A percentile compares a stretch with the other conserved stretches of the same genome.
Conservation (phyloP, 352 stramenopile species). For the Aphanomyces cochlioides region DNA sequence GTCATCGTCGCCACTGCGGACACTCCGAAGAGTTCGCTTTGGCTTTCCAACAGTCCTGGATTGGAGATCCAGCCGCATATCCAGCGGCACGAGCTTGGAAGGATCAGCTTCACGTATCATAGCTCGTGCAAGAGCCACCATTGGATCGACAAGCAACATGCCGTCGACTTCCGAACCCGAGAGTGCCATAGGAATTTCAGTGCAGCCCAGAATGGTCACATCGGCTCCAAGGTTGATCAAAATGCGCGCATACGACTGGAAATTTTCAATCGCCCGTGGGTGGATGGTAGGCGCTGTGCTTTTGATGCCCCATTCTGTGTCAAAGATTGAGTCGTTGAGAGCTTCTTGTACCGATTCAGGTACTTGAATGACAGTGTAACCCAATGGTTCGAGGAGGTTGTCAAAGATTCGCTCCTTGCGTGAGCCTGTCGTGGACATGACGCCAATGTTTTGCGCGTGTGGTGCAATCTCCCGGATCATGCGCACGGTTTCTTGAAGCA, state of each 20-base stretch:
- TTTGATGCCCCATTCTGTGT: slow-evolving; percentile 69
- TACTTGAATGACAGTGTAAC: slow-evolving; percentile 59
- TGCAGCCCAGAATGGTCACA: slow-evolving; percentile 70
- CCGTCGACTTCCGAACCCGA: slow-evolving; percentile 45
- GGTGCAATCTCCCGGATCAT: slow-evolving; percentile 51
- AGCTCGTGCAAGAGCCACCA: slow-evolving; percentile 64
- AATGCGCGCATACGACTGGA: slow-evolving; percentile 50
- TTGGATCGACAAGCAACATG: slow-evolving; percentile 60
- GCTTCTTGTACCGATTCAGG: slow-evolving; percentile 46
- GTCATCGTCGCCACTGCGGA: slow-evolving; percentile 12
- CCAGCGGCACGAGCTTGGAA: slow-evolving; percentile 45
- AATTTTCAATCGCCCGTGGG: slow-evolving; percentile 50
- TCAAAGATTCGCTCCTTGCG: slow-evolving; percentile 61
- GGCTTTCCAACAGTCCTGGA: slow-evolving; percentile 2
- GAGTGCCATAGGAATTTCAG: slow-evolving; percentile 75
- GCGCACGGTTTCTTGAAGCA: slow-evolving; percentile 64
- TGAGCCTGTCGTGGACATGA: slow-evolving; percentile 68
- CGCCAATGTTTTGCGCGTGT: slow-evolving; percentile 46
- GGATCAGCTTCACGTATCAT: slow-evolving; percentile 65
- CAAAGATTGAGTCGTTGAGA: slow-evolving; percentile 71
- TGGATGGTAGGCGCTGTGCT: slow-evolving; percentile 60
- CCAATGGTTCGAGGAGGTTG: slow-evolving; percentile 53
- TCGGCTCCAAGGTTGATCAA: slow-evolving; percentile 50
- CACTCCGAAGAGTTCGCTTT: slow-evolving; percentile 19
- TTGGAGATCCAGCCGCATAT: slow-evolving; percentile 1